These are phyloP conservation scores for Phoma herbarum DNA, from an alignment of 2,329 filamentous ascomycete species.

Conservation along the genomic window DNA sequence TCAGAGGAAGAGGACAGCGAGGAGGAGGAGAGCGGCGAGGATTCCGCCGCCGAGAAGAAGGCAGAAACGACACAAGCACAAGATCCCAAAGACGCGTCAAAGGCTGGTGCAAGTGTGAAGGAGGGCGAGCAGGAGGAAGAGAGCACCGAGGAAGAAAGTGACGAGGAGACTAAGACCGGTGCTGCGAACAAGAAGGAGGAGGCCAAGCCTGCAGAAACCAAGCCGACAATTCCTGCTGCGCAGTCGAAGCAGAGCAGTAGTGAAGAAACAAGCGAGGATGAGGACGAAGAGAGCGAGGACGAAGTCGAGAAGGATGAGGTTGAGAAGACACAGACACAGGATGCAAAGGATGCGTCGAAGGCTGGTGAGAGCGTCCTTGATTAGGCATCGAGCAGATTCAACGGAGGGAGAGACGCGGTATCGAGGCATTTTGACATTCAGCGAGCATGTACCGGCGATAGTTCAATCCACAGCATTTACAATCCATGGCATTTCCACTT, in stretches of 20 bases:
- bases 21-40: constrained; percentile 26
- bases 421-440: constrained; percentile 1
- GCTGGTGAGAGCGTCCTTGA: constrained; percentile 52
- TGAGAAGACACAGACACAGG: constrained; percentile 32
- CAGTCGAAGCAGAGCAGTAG: constrained; percentile 25
- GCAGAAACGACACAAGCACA: constrained; percentile 35
- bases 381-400: no score
- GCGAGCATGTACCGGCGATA: constrained; percentile 14
- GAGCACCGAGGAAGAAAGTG: neutral
- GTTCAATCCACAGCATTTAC: no score
- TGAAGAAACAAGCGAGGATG: constrained; percentile 13
- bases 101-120: constrained; percentile 50
- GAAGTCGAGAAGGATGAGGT: constrained; percentile 2
- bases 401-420: neutral
- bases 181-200: neutral
- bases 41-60: constrained; percentile 19
- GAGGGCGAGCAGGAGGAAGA: constrained; percentile 36
- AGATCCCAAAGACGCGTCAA: constrained; percentile 35
- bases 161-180: neutral
- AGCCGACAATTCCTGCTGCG: constrained; percentile 22
- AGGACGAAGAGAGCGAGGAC: neutral
- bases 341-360: constrained; percentile 37
- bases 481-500: no score
- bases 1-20: constrained; percentile 18
- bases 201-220: constrained; percentile 16